These are phyloP conservation scores for Gymnopilus dilepis DNA, from an alignment of 768 basidiomycete species.

Conservation along the genomic window DNA sequence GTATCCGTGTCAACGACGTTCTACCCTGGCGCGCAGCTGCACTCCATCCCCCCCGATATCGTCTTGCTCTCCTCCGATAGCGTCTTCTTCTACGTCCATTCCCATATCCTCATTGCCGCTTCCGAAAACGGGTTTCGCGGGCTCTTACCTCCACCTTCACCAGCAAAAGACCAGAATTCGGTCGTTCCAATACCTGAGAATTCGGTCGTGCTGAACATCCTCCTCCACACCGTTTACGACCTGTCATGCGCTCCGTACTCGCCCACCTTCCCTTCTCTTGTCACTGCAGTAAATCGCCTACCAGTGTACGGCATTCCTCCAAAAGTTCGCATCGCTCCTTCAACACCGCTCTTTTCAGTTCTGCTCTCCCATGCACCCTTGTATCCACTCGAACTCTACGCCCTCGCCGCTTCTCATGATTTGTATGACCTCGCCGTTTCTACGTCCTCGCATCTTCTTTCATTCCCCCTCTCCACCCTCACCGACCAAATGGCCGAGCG, in stretches of 20 bases:
- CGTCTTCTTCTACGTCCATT: conserved; percentile 86
- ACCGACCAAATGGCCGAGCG: conserved; percentile 71
- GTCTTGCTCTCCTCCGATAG: conserved; percentile 74
- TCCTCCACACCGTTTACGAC: conserved; percentile 76
- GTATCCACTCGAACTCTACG: conserved; percentile 73
- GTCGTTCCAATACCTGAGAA: conserved; percentile 66
- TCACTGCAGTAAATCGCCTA: conserved; percentile 60
- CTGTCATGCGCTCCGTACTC: conserved; percentile 78
- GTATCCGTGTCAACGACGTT: conserved; percentile 88
- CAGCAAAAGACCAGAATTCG: conserved; percentile 50
- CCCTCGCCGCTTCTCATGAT: conserved; percentile 69
- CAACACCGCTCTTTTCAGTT: conserved; percentile 59
- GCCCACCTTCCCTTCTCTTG: conserved; percentile 65
- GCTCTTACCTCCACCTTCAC: conserved; percentile 52
- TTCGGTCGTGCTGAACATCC: conserved; percentile 68
- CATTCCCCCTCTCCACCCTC: conserved; percentile 67
- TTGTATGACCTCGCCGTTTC: conserved; percentile 77
- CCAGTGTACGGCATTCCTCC: conserved; percentile 64
- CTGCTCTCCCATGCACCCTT: conserved; percentile 72
- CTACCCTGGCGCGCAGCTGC: conserved; percentile 68
- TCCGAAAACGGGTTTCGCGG: conserved; percentile 71
- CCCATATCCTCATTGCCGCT: conserved; percentile 55
- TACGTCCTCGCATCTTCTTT: conserved; percentile 75
- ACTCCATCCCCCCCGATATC: conserved; percentile 61
- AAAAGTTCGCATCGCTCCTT: conserved; percentile 50